Percentiles rank a stretch among this genome's conserved stretches.
Evolutionary conservation across 805 yeast species (phyloP).

Genomic region (Metschnikowia borealis): DNA sequence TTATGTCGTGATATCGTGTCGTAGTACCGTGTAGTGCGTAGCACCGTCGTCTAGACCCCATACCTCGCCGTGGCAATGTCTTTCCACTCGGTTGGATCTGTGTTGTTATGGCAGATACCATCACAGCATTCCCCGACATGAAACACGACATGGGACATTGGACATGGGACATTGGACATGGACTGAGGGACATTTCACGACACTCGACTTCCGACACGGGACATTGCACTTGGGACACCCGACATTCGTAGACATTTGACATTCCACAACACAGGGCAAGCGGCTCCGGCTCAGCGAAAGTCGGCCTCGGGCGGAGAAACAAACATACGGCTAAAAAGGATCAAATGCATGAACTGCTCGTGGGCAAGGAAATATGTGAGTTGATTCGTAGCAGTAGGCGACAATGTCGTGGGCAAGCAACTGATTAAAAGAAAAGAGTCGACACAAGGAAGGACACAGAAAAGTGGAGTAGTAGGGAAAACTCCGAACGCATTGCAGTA

Average conservation of each 20-base stretch:
- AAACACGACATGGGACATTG: neutral
- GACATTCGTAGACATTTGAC: neutral
- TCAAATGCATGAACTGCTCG: conserved; percentile 2
- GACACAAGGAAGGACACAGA: neutral
- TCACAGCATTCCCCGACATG: too few relatives aligned
- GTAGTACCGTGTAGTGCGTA: too few relatives aligned
- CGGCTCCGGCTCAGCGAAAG: neutral
- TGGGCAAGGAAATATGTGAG: neutral
- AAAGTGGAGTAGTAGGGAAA: neutral
- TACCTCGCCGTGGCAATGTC: too few relatives aligned
- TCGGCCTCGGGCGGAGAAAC: too few relatives aligned
- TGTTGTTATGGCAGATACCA: too few relatives aligned
- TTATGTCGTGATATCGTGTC: too few relatives aligned
- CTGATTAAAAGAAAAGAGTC: neutral
- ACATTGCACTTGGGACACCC: neutral
- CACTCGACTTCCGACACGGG: neutral
- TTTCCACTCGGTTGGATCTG: too few relatives aligned
- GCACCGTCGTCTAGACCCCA: too few relatives aligned
- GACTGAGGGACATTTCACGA: neutral
- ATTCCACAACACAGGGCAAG: neutral
- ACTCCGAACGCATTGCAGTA: conserved; percentile 1
- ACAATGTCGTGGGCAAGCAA: neutral
- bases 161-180: neutral
- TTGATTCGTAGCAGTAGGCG: neutral
- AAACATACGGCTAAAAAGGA: neutral